phyloP scores from a whole-genome alignment of 768 basidiomycete species.

The Lentinula raphanica region DNA sequence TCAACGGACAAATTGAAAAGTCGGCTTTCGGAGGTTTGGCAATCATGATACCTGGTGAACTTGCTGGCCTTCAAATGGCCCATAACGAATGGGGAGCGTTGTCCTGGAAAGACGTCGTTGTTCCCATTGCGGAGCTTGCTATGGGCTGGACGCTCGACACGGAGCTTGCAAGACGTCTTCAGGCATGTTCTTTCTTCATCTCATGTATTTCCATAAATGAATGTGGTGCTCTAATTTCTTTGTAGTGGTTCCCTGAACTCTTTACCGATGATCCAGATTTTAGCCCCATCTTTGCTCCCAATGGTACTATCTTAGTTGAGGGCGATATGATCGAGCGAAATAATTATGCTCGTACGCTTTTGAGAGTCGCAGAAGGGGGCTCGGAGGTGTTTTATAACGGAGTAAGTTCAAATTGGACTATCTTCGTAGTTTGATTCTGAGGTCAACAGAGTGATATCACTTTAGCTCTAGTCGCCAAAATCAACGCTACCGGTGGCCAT shows the following conservation, averaged over 20 bases:
- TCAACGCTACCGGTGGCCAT: constrained; percentile 51
- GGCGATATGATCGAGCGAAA: constrained; percentile 52
- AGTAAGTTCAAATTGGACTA: constrained; percentile 17
- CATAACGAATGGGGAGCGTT: constrained; percentile 52
- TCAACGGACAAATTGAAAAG: constrained; percentile 32
- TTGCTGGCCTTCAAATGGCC: constrained; percentile 59
- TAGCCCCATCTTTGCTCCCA: constrained; percentile 51
- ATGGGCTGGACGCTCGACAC: constrained; percentile 51
- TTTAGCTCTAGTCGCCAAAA: constrained; percentile 46
- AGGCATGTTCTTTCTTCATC: constrained; percentile 27
- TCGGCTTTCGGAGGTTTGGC: constrained; percentile 56
- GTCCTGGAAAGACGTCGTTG: constrained; percentile 33
- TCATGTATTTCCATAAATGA: no score
- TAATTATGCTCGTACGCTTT: constrained; percentile 55
- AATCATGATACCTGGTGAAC: constrained; percentile 63
- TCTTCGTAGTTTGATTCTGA: constrained; percentile 8
- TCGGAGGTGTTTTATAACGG: constrained; percentile 53
- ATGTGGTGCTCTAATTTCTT: not conserved
- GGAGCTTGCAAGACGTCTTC: constrained; percentile 54
- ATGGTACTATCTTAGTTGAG: constrained; percentile 45
- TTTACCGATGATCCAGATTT: constrained; percentile 45
- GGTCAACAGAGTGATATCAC: constrained; percentile 48
- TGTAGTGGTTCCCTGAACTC: constrained; percentile 15
- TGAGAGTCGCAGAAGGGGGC: constrained; percentile 51
- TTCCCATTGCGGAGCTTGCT: constrained; percentile 56